Conservation (phyloP, 305 asterid species). For the Euphrasia arctica region DNA sequence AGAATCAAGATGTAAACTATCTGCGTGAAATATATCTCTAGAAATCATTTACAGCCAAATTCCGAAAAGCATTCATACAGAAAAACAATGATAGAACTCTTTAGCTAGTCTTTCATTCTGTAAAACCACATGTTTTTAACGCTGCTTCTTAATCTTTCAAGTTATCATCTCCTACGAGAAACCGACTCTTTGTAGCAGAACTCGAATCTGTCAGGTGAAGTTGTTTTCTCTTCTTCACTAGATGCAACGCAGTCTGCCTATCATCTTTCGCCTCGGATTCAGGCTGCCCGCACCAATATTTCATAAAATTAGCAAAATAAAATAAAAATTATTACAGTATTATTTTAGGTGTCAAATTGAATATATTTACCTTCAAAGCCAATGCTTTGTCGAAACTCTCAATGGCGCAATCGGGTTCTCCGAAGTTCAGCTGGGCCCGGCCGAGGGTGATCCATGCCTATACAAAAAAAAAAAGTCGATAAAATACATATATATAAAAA, state of each 20-base stretch:
- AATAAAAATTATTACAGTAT: constrained; percentile 22
- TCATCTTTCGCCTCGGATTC: constrained; percentile 60
- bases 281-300: constrained; percentile 56
- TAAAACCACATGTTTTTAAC: not conserved
- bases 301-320: not conserved
- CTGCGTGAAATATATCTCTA: not conserved
- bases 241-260: constrained; percentile 58
- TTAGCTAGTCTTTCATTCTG: not conserved
- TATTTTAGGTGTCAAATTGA: too few species aligned
- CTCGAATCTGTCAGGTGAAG: constrained; percentile 70
- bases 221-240: constrained; percentile 69
- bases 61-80: not conserved
- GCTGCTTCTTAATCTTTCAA: constrained; percentile 21
- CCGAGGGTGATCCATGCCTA: constrained; percentile 97
- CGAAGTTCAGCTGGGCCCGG: constrained; percentile 85
- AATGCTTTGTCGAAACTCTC: constrained; percentile 85
- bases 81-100: not conserved
- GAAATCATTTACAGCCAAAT: not conserved
- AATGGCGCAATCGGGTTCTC: constrained; percentile 89
- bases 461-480: constrained; percentile 15
- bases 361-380: constrained; percentile 50
- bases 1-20: not conserved
- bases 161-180: constrained; percentile 48
- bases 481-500: too few species aligned
- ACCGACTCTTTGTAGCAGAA: constrained; percentile 44